Base-by-base conservation (phyloP, 768 basidiomycete species). In the Boletales sp. region DNA sequence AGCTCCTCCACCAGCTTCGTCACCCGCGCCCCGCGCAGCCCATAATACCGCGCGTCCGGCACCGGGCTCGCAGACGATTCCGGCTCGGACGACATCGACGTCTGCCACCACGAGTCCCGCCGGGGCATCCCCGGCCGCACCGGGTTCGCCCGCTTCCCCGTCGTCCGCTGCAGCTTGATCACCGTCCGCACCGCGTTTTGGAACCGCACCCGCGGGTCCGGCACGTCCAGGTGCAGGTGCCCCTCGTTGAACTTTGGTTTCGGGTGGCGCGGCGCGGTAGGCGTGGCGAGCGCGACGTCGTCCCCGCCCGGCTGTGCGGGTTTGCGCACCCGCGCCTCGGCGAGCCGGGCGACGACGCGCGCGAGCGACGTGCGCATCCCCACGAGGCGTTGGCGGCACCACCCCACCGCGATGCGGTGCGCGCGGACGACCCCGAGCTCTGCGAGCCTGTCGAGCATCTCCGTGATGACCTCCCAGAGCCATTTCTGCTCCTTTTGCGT, bases 401-500 rank as follows among this genome's bases (percentile, higher is more conserved):
- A 68, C 8, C n/a, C 43, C 14, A 63, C n/a, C 3, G 52, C 49
- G 11, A 52, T 14, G 10, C 58, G 64, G 32, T 63, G 54, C n/a
- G 58, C 64, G 14, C 61, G 63, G 17, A 64, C 61, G 37, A 64
- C 53, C 0, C 61, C 53, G 14, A 58, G 58, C 21, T 45, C 24
- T 5, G 64, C 53, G 14, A 65, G 38, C 5, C 51, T 8, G 40
- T 63, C 47, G 12, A 68, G 58, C 36, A 21, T 53, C 52, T 64
- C 64, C 45, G 43, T 48, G 58, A 54, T 65, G 47, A 75, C 66
- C 52, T 74, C 74, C 36, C 64, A 68, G 3, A 78, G 70, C 77
- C 77, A 79, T 38, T 70, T 72, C 47, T 73, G 67, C 6, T 78
- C 77, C 24, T 68, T 71, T 52, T 77, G 73, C 13, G 57, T 66